These are phyloP conservation scores for Aethionema arabicum DNA, from an alignment of 345 rosid species.

Conservation along the genomic window DNA sequence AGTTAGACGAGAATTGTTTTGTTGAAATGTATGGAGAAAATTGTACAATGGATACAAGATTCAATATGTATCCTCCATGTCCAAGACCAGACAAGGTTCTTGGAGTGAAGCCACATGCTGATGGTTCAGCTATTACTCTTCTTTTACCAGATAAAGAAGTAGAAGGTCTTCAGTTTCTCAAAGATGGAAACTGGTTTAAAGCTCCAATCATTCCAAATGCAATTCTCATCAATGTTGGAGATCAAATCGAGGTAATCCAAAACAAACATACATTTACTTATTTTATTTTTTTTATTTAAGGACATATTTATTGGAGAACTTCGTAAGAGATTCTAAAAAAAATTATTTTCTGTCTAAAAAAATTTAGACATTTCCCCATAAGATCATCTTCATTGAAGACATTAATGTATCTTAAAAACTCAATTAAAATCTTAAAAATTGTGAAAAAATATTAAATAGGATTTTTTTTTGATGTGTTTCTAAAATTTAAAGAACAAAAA, in stretches of 20 bases:
- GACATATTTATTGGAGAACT: too few relatives aligned
- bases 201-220: conserved; percentile 49
- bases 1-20: conserved; percentile 47
- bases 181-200: conserved; percentile 51
- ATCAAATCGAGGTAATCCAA: conserved; percentile 47
- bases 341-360: too few relatives aligned
- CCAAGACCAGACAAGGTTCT: conserved; percentile 53
- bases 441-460: too few relatives aligned
- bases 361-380: too few relatives aligned
- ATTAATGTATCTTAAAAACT: too few relatives aligned
- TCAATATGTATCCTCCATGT: conserved; percentile 61
- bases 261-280: neutral
- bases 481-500: too few relatives aligned
- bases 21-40: conserved; percentile 47
- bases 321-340: too few relatives aligned
- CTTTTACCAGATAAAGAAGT: conserved; percentile 55
- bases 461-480: too few relatives aligned
- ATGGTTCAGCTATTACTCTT: conserved; percentile 57
- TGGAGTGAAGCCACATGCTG: conserved; percentile 59
- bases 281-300: neutral
- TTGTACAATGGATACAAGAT: conserved; percentile 44
- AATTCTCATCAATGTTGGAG: conserved; percentile 56
- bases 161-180: conserved; percentile 51
- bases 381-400: too few relatives aligned
- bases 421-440: too few relatives aligned